phyloP scores from a whole-genome alignment of 169 alveolate species.

The Plasmodium ovale region DNA sequence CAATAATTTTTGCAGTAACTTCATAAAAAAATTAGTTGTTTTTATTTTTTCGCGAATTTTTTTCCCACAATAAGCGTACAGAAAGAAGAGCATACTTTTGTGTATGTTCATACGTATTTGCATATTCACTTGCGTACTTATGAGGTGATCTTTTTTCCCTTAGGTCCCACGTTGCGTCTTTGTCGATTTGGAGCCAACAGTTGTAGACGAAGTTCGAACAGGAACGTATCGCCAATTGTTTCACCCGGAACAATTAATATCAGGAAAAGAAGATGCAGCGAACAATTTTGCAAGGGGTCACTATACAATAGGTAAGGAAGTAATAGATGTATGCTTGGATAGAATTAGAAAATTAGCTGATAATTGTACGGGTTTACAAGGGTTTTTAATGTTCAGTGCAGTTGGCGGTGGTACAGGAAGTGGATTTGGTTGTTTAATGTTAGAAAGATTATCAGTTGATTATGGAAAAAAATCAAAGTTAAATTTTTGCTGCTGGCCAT shows the following conservation, averaged over 20 bases:
- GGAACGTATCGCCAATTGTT: slow-evolving; percentile 98
- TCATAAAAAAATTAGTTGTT: background rate
- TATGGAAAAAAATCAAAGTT: slow-evolving; percentile 97
- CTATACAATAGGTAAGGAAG: slow-evolving; percentile 98
- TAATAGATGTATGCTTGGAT: slow-evolving; percentile 96
- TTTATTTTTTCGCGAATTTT: background rate
- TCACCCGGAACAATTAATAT: slow-evolving; percentile 98
- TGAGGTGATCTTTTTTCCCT: no score
- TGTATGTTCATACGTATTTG: background rate
- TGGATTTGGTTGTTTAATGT: slow-evolving; percentile 98
- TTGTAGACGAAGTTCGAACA: slow-evolving; percentile 98
- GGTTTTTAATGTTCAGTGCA: slow-evolving; percentile 99
- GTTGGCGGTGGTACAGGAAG: slow-evolving; percentile 99
- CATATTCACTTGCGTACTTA: no score
- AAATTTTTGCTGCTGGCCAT: slow-evolving; percentile 98
- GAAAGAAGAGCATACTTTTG: background rate
- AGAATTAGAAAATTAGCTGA: slow-evolving; percentile 99
- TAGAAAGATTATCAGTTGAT: slow-evolving; percentile 98
- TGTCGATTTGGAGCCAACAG: slow-evolving; percentile 98
- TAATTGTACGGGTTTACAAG: slow-evolving; percentile 99
- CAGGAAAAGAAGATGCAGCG: slow-evolving; percentile 99
- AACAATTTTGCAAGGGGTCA: slow-evolving; percentile 99
- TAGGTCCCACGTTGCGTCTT: slow-evolving; percentile 97
- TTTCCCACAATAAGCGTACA: background rate
- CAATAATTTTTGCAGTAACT: background rate